These are phyloP conservation scores for Martensiomyces pterosporus DNA, from an alignment of 192 early-diverging fungal species.

Conservation along the genomic window DNA sequence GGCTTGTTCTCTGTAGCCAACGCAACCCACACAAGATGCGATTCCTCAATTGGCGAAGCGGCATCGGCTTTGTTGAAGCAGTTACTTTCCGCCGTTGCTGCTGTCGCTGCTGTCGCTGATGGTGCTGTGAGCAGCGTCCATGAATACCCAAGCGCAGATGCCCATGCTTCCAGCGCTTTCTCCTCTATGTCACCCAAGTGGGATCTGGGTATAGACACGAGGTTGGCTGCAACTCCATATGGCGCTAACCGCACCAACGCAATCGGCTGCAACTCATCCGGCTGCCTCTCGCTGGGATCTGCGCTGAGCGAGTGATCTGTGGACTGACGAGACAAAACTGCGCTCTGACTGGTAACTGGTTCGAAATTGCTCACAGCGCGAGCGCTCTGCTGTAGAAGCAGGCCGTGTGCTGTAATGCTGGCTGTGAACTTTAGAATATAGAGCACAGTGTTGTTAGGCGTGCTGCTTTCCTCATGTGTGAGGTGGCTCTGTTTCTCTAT, in stretches of 20 bases:
- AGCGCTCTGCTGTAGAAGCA: constrained; percentile 29
- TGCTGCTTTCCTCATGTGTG: no score
- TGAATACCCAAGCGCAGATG: constrained; percentile 32
- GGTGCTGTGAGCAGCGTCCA: constrained; percentile 1
- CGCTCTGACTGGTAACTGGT: neutral
- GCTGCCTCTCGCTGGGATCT: no score
- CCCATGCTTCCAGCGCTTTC: constrained; percentile 23
- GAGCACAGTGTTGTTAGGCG: no score
- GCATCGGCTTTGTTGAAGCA: no score
- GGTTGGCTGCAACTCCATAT: constrained; percentile 16
- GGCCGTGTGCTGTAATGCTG: constrained; percentile 1
- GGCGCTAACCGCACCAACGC: constrained; percentile 24
- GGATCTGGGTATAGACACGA: constrained; percentile 17
- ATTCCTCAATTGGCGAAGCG: neutral
- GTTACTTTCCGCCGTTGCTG: no score
- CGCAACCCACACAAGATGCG: constrained; percentile 31
- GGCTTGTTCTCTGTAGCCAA: constrained; percentile 13
- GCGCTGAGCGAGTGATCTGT: no score
- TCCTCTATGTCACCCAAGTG: constrained; percentile 20
- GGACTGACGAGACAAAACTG: no score
- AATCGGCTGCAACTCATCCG: neutral
- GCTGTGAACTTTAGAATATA: constrained; percentile 6
- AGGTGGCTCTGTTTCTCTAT: no score
- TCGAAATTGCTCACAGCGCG: constrained; percentile 5
- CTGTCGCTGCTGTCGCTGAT: no score